These are phyloP conservation scores for Cercospora janseana DNA, from an alignment of 2,329 filamentous ascomycete genomes.

Conservation along the genomic window DNA sequence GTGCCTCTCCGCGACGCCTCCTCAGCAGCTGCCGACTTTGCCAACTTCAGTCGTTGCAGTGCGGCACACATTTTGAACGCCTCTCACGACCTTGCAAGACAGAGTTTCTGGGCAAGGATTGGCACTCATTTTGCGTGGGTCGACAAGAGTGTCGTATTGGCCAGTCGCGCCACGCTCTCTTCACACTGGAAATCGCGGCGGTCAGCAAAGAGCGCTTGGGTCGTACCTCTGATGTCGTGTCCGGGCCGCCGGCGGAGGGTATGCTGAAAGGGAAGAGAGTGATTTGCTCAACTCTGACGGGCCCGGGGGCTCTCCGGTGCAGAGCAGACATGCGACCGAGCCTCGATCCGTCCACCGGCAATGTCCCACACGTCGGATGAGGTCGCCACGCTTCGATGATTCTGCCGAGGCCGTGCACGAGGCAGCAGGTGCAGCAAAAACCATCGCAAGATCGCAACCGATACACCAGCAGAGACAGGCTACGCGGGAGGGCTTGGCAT, in stretches of 20 bases:
- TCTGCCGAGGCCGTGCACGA: too few species aligned
- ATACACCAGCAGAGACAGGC: neutral
- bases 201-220: too few species aligned
- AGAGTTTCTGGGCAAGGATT: constrained; percentile 6
- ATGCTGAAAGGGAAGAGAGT: neutral
- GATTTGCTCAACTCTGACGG: neutral
- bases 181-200: too few species aligned
- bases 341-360: too few species aligned
- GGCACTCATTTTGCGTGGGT: neutral
- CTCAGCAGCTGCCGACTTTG: neutral
- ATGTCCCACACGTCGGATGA: too few species aligned
- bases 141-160: neutral
- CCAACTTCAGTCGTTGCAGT: constrained; percentile 1
- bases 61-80: neutral
- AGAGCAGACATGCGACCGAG: too few species aligned
- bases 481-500: neutral
- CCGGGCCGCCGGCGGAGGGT: neutral
- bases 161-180: too few species aligned
- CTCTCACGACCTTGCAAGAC: neutral
- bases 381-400: too few species aligned
- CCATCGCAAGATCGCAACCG: neutral
- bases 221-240: neutral
- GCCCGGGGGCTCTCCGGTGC: neutral
- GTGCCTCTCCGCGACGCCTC: neutral
- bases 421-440: too few species aligned